Conservation (phyloP, 106 monocot species). For the Chionographis japonica region DNA sequence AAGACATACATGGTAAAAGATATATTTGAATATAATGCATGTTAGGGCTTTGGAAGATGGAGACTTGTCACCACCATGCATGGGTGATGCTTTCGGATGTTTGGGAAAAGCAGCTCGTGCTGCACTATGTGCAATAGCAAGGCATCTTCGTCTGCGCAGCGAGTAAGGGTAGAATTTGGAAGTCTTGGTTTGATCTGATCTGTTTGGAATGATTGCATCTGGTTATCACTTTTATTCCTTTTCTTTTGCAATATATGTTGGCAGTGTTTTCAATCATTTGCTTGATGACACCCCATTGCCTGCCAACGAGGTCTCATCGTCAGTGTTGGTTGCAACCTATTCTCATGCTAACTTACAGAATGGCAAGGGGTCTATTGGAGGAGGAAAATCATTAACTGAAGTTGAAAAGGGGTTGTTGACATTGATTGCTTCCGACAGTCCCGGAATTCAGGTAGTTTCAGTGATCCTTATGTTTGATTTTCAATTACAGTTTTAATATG, state of each 20-base stretch:
- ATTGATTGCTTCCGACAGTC: constrained; percentile 70
- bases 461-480: not conserved
- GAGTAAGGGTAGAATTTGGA: constrained; percentile 43
- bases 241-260: constrained; percentile 7
- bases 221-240: constrained; percentile 2
- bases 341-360: constrained; percentile 40
- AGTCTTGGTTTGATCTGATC: not conserved
- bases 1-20: not conserved
- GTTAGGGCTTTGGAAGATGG: constrained; percentile 74
- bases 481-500: not conserved
- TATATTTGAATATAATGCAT: constrained; percentile 5
- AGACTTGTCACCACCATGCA: constrained; percentile 72
- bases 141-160: constrained; percentile 76
- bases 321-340: constrained; percentile 59
- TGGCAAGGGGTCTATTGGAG: constrained; percentile 32
- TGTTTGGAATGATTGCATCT: not conserved
- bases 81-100: constrained; percentile 80
- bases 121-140: constrained; percentile 71
- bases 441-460: constrained; percentile 65
- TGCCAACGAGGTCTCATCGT: constrained; percentile 74
- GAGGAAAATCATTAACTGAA: constrained; percentile 38
- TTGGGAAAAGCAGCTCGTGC: constrained; percentile 76
- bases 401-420: constrained; percentile 79
- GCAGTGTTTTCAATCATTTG: constrained; percentile 86
- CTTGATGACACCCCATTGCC: constrained; percentile 90